Conservation (phyloP, 1,139 yeast genomes). For the Sugiyamaella sp. region DNA sequence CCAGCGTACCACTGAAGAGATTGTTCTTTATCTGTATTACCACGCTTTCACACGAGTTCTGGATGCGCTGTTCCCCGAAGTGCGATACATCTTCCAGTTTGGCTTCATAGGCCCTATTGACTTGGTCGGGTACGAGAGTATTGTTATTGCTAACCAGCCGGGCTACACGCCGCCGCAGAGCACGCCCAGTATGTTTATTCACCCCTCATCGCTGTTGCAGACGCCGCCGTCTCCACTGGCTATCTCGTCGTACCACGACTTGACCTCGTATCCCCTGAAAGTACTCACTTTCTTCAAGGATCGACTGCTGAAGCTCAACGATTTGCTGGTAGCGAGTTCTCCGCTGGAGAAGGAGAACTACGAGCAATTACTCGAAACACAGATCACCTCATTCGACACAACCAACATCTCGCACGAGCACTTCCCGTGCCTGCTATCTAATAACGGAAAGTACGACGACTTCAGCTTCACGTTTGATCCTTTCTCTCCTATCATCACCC, state of each 20-base stretch:
- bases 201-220: constrained; percentile 3
- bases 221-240: constrained; percentile 13
- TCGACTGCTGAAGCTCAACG: constrained; percentile 38
- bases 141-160: constrained; percentile 22
- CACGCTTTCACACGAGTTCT: constrained; percentile 41
- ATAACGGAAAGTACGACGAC: constrained; percentile 17
- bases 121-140: constrained; percentile 36
- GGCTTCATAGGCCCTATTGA: constrained; percentile 45
- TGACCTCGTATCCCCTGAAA: constrained; percentile 41
- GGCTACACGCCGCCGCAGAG: neutral
- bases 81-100: constrained; percentile 44
- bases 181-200: constrained; percentile 8
- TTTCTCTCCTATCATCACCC: constrained; percentile 21
- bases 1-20: constrained; percentile 19
- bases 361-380: constrained; percentile 36
- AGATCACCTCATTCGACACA: constrained; percentile 32
- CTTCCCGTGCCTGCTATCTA: constrained; percentile 26
- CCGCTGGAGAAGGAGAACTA: constrained; percentile 38
- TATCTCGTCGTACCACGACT: constrained; percentile 17
- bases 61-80: constrained; percentile 47
- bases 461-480: constrained; percentile 19
- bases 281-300: constrained; percentile 43
- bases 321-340: constrained; percentile 36
- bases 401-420: constrained; percentile 29
- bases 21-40: constrained; percentile 41